Evolutionary conservation across 2,329 filamentous ascomycete genomes (phyloP).

Genomic region (Botryotinia globosa): DNA sequence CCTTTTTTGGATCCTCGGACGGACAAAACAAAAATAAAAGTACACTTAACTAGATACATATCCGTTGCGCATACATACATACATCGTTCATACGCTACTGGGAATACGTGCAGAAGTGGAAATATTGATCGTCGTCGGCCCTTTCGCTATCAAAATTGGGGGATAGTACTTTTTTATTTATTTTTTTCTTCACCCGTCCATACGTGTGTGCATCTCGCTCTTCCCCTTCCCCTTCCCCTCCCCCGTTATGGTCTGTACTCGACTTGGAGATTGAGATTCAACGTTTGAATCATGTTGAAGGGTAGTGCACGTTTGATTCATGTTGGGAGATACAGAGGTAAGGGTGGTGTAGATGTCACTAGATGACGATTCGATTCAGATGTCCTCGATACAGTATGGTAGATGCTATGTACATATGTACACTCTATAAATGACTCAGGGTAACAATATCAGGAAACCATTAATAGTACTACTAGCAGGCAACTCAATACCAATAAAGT

Average conservation of each 20-base stretch:
- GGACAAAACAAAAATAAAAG: background rate
- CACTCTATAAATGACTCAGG: background rate
- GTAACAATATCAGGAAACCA: background rate
- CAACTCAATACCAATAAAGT: background rate
- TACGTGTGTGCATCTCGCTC: background rate
- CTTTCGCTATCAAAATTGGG: background rate
- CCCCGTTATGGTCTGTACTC: background rate
- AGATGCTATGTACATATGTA: background rate
- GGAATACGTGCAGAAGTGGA: conserved; percentile 2
- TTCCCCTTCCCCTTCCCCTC: background rate
- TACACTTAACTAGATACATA: background rate
- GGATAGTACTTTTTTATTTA: background rate
- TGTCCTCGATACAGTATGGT: background rate
- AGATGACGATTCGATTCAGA: conserved; percentile 1
- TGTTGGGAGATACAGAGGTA: background rate
- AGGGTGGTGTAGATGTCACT: background rate
- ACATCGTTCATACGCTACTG: background rate
- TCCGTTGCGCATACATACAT: background rate
- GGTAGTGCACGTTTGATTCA: background rate
- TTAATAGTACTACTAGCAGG: background rate
- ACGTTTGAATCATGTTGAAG: background rate
- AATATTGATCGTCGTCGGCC: conserved; percentile 10
- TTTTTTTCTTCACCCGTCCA: background rate
- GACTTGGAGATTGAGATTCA: background rate
- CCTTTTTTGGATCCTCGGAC: background rate